These are phyloP conservation scores for Nakaseomyces uthaithaninus DNA, from an alignment of 1,139 yeast genomes.

Conservation along the genomic window DNA sequence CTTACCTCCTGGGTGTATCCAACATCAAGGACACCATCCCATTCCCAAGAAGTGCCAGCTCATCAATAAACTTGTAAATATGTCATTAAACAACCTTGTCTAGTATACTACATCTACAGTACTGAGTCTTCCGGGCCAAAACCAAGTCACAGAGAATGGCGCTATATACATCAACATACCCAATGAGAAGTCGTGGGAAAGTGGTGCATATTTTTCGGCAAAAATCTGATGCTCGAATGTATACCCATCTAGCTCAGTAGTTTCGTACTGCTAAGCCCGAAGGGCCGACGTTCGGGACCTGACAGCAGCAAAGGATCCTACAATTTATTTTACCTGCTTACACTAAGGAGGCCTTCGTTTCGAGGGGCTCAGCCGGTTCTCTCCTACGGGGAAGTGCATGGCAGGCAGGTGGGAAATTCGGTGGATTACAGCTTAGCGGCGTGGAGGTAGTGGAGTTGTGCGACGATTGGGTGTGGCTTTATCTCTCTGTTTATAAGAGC, in stretches of 20 bases:
- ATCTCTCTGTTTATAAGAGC: too few species aligned
- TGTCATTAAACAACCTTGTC: not conserved
- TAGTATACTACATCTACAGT: too few species aligned
- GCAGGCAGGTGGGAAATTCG: slow-evolving; percentile 35
- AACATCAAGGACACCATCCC: slow-evolving; percentile 83
- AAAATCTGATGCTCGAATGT: not conserved
- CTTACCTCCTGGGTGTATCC: slow-evolving; percentile 55
- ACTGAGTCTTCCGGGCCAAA: too few species aligned
- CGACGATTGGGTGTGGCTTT: too few species aligned
- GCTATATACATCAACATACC: too few species aligned
- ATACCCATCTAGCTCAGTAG: not conserved
- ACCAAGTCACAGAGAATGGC: too few species aligned
- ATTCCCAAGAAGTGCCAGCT: slow-evolving; percentile 48
- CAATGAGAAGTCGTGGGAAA: not conserved
- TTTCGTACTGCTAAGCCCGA: not conserved
- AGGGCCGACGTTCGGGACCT: slow-evolving; percentile 9
- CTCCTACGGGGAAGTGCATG: too few species aligned
- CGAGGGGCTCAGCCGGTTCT: too few species aligned
- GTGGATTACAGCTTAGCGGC: slow-evolving; percentile 28
- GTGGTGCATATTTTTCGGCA: not conserved
- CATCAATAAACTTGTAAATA: slow-evolving; percentile 7
- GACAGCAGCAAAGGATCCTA: slow-evolving; percentile 20
- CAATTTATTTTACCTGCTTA: slow-evolving; percentile 26
- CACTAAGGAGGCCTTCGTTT: slow-evolving; percentile 10
- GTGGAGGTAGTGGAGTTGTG: too few species aligned